A percentile compares a stretch with the other conserved stretches of the same genome.
Conservation (phyloP, 345 rosid genomes). For the Hypericum androsaemum region DNA sequence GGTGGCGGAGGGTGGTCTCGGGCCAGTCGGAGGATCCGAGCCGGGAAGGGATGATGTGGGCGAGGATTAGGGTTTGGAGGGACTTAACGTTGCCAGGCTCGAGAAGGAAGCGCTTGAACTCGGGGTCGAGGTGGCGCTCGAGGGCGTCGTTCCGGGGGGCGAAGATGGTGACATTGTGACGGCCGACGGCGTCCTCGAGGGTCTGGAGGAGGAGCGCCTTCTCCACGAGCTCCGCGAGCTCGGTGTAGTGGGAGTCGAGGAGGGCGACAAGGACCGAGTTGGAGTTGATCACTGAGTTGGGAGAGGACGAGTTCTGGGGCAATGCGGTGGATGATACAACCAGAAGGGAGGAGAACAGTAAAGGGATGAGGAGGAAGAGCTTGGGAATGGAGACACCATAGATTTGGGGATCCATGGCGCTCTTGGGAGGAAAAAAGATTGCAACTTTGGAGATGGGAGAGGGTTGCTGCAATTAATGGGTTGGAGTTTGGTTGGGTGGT, state of each 20-base stretch:
- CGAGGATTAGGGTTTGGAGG: slow-evolving; percentile 58
- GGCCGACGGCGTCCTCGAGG: slow-evolving; percentile 77
- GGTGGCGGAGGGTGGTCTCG: slow-evolving; percentile 6
- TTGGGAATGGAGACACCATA: slow-evolving; percentile 1
- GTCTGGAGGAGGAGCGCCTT: slow-evolving; percentile 85
- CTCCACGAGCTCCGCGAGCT: slow-evolving; percentile 75
- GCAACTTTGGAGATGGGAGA: background rate
- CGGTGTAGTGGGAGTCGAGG: slow-evolving; percentile 90
- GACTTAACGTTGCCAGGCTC: slow-evolving; percentile 83
- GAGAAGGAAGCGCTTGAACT: slow-evolving; percentile 79
- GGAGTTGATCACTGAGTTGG: slow-evolving; percentile 55
- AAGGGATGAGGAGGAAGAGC: background rate
- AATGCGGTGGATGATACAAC: no score
- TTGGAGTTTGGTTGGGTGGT: background rate
- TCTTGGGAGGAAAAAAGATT: background rate
- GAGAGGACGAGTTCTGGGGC: slow-evolving; percentile 3
- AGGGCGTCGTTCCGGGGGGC: slow-evolving; percentile 85
- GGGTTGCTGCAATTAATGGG: no score
- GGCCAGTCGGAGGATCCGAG: slow-evolving; percentile 54
- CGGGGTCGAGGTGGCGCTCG: slow-evolving; percentile 76
- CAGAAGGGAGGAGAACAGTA: slow-evolving; percentile 8
- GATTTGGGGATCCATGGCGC: slow-evolving; percentile 7
- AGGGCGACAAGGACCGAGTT: slow-evolving; percentile 92
- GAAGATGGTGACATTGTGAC: slow-evolving; percentile 80
- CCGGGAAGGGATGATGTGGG: slow-evolving; percentile 65